These are phyloP conservation scores for Lachancea sp. DNA, from an alignment of 805 yeast genomes.

Conservation along the genomic window DNA sequence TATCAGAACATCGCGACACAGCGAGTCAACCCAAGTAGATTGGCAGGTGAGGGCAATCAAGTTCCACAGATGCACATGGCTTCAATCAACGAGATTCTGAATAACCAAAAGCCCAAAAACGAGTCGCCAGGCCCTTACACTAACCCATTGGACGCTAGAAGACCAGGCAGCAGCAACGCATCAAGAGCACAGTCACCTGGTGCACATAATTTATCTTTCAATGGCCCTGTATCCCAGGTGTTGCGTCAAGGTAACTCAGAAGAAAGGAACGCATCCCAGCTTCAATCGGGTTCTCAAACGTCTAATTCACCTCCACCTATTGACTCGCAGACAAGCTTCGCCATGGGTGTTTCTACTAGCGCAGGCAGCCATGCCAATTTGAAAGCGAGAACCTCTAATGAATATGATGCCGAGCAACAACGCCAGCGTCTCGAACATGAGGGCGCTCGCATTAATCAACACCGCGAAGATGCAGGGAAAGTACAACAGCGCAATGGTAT, in stretches of 20 bases:
- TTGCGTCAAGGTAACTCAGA: conserved; percentile 3
- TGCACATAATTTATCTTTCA: not conserved
- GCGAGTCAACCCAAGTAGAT: not conserved
- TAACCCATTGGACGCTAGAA: not conserved
- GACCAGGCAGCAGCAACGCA: not conserved
- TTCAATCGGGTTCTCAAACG: conserved; percentile 21
- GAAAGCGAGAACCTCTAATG: not conserved
- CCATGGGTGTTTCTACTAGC: not conserved
- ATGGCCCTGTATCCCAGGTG: not conserved
- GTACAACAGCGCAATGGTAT: not conserved
- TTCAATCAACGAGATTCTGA: conserved; percentile 17
- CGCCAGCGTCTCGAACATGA: not conserved
- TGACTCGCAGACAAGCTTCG: conserved; percentile 4
- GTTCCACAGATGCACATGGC: conserved; percentile 16
- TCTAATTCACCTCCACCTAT: conserved; percentile 44
- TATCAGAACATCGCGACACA: not conserved
- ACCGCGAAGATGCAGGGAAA: not conserved
- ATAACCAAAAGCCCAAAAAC: conserved; percentile 3
- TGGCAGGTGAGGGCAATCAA: not conserved
- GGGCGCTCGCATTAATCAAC: not conserved
- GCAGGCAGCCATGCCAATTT: not conserved
- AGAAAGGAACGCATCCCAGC: not conserved
- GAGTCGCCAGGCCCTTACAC: conserved; percentile 2
- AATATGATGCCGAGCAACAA: not conserved
- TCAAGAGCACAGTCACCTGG: conserved; percentile 2